Evolutionary conservation across 768 basidiomycete genomes (phyloP), one percentile per base, ranked within the genome.

Genomic region (Leccinellum albellum): DNA sequence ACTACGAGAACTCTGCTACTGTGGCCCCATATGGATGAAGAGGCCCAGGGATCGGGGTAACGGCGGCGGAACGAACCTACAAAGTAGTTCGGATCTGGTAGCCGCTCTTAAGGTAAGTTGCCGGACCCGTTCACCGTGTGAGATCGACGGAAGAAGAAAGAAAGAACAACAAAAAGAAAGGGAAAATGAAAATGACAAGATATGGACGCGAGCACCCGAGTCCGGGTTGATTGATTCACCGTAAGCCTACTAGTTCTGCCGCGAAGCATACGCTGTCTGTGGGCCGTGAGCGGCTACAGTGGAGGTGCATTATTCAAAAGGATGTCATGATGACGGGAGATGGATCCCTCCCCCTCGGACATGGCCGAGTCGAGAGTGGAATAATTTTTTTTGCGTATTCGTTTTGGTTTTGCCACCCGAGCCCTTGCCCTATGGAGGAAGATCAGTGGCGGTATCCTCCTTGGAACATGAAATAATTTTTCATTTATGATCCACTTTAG

Each of bases 1-100:
- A 65, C 64, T 35, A 55, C 29, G 17, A 56, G 15, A 44, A 51
- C 35, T 42, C 20, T 42, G 31, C 35, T 26, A 7, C 49, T 17
- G 57, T 47, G 24, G 23, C 20, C 45, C 53, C 53, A 35, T 53
- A 29, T 35, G 35, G 52, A 28, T 5, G 17, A 26, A 6, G 7
- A 20, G 29, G 21, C 28, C 37, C 51, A 50, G 42, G 26, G 23
- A 26, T 51, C 26, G 32, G 31, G 33, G 20, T 51, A 32, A 42
- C 20, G 20, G 50, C 46, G 35, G 50, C 46, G 35, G 21, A 17
- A 21, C 14, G 40, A 51, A 51, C 28, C n/a, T 15, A 35, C 32
- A 51, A 13, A 31, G 35, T 57, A 46, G 40, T 42, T 42, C 40
- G 40, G 40, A 20, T 42, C n/a, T 42, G 10, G n/a, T 6, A 42